Evolutionary conservation across 441 rosid genomes (phyloP).

Genomic region (Capsella rubella): DNA sequence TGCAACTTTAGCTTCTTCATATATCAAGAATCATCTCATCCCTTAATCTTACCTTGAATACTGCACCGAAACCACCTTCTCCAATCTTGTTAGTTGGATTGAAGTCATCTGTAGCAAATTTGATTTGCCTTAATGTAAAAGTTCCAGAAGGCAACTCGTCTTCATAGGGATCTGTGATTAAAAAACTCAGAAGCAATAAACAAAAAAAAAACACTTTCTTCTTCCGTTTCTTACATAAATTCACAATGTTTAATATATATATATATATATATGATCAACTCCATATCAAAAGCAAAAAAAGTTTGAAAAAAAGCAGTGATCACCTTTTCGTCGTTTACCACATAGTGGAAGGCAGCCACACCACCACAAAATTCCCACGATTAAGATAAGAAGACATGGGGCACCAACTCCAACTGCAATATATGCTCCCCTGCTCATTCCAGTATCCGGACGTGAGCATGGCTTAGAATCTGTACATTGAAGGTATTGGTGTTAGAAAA

Average conservation of each 20-base stretch:
- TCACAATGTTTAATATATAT: constrained; percentile 10
- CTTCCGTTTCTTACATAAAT: constrained; percentile 19
- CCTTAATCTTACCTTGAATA: constrained; percentile 61
- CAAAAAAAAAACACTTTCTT: constrained; percentile 9
- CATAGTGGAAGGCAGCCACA: constrained; percentile 44
- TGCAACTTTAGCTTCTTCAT: constrained; percentile 25
- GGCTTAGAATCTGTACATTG: constrained; percentile 54
- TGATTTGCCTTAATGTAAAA: constrained; percentile 71
- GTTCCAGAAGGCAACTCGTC: constrained; percentile 55
- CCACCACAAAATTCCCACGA: constrained; percentile 56
- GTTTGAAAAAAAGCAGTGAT: background rate
- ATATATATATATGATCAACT: constrained; percentile 1
- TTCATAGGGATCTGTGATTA: constrained; percentile 44
- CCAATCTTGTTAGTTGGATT: constrained; percentile 74
- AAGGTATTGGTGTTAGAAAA: constrained; percentile 22
- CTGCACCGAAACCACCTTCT: constrained; percentile 90
- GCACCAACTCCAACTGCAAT: constrained; percentile 49
- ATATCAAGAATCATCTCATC: constrained; percentile 20
- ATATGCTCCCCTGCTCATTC: constrained; percentile 36
- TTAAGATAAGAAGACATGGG: constrained; percentile 43
- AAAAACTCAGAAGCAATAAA: constrained; percentile 29
- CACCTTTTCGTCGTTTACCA: constrained; percentile 49
- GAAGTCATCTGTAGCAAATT: constrained; percentile 71
- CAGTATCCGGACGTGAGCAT: constrained; percentile 36
- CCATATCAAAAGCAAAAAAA: constrained; percentile 4